Evolutionary conservation across 2,329 filamentous ascomycete genomes (phyloP), one percentile per base, ranked within the genome.

Genomic region (Arachnomyces sp.): DNA sequence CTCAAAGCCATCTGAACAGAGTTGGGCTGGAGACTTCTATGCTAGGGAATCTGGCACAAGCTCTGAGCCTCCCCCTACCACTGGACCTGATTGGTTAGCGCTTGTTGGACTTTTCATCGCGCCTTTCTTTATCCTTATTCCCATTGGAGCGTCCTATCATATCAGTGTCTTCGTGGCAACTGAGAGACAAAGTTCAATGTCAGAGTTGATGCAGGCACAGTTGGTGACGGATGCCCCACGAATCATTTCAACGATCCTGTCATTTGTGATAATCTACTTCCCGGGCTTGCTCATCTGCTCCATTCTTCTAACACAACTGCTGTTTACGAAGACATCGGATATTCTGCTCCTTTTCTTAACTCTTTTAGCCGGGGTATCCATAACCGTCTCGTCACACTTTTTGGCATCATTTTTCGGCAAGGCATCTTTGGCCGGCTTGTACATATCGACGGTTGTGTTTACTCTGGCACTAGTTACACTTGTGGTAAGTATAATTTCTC

Each of bases 191-290:
- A 72, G 77, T 11, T 87, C 86, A 44, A 89, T 93, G 74, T 84
- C 85, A 2, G 84, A 86, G 44, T 70, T 94, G 16, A 77, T 94
- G 35, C 87, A 94, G 60, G 81, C 86, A 36, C 93, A 92, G 86
- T 88, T 89, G 71, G 82, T 84, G 0, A 84, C 83, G 9, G 84
- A 88, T 60, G 75, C 77, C 17, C 81, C 84, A 1, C 74, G 87
- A 14, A 70, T 93, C 12, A 52, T 88, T 7, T 80, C 86, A 0
- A 80, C 87, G 46, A 85, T 92, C 55, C 57, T 88, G 17, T 77
- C 85, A 0, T 93, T 93, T 52, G 78, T 83, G 40, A 57, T 84
- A 8, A 71, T 92, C 14, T 93, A 93, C 52, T 57, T 84, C 2
- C 85, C 86, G 0, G 83, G 81, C 4, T 93, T 86, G 86, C 69